These are phyloP conservation scores for Aspergillus flavus DNA, from an alignment of 2,329 filamentous ascomycete genomes.

Conservation along the genomic window DNA sequence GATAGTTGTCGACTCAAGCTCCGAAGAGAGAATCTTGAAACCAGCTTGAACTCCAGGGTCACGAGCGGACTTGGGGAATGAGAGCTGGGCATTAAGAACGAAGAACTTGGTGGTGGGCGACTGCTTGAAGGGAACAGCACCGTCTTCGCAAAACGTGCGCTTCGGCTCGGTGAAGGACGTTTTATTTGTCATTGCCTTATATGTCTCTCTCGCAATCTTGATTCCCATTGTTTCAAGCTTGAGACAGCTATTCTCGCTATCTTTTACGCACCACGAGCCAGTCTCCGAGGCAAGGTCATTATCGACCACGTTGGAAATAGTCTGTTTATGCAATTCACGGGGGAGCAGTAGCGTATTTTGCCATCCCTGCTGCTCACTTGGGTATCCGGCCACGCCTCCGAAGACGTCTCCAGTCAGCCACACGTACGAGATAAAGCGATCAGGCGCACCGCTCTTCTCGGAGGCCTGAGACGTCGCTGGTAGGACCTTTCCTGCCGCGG, in stretches of 20 bases:
- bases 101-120: slow-evolving; percentile 16
- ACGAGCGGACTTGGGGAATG: slow-evolving; percentile 12
- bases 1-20: slow-evolving; percentile 17
- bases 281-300: slow-evolving; percentile 15
- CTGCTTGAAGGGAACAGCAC: slow-evolving; percentile 7
- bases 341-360: slow-evolving; percentile 18
- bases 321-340: slow-evolving; percentile 15
- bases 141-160: slow-evolving; percentile 1
- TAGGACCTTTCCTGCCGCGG: slow-evolving; percentile 22
- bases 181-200: slow-evolving; percentile 11
- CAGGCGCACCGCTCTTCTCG: slow-evolving; percentile 18
- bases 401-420: slow-evolving; percentile 23
- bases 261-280: slow-evolving; percentile 14
- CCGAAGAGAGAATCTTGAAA: slow-evolving; percentile 21
- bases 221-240: slow-evolving; percentile 22
- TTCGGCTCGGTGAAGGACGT: slow-evolving; percentile 1
- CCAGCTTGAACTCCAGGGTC: slow-evolving; percentile 12
- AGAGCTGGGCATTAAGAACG: slow-evolving; percentile 11
- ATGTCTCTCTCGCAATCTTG: slow-evolving; percentile 20
- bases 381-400: slow-evolving; percentile 15
- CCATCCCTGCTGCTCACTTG: slow-evolving; percentile 20
- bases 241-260: background rate
- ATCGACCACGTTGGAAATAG: slow-evolving; percentile 17
- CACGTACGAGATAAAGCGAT: slow-evolving; percentile 20
- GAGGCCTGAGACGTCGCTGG: slow-evolving; percentile 17